Evolutionary conservation across 2,329 filamentous ascomycete genomes (phyloP).

Genomic region (Phaeosphaeriaceae sp.): DNA sequence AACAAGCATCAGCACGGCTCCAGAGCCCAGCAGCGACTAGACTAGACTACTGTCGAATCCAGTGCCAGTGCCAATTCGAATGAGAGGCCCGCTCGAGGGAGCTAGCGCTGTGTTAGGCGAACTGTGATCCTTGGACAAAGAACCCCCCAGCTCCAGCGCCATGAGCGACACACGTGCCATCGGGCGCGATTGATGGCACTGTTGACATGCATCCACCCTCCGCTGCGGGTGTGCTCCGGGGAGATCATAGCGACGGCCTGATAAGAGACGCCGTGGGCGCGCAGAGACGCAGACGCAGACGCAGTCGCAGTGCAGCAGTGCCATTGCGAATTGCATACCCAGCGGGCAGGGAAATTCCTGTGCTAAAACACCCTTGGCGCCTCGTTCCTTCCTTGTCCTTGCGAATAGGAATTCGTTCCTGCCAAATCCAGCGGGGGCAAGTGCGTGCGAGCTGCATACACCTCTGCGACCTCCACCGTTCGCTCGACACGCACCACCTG

Average conservation of each 20-base stretch:
- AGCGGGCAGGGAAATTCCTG: no score
- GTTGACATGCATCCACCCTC: not conserved
- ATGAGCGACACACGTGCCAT: slow-evolving; percentile 3
- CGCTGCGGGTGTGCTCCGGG: not conserved
- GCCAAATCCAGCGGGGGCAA: not conserved
- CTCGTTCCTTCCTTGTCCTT: no score
- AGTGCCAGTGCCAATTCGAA: slow-evolving; percentile 9
- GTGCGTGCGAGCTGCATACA: slow-evolving; percentile 2
- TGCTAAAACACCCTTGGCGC: no score
- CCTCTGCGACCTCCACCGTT: not conserved
- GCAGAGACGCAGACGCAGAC: not conserved
- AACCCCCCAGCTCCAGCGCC: not conserved
- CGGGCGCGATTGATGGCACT: not conserved
- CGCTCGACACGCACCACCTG: not conserved
- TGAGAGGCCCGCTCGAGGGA: slow-evolving; percentile 13
- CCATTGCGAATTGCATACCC: no score
- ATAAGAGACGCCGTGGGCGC: not conserved
- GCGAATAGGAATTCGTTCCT: not conserved
- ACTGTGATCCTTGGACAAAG: slow-evolving; percentile 24
- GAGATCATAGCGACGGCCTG: not conserved
- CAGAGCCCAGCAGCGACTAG: not conserved
- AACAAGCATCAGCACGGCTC: not conserved
- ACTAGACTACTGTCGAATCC: slow-evolving; percentile 1
- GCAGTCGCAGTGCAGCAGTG: no score
- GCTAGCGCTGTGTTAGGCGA: slow-evolving; percentile 15